These are phyloP conservation scores for Exsudoporus frostii DNA, from an alignment of 768 basidiomycete species.

Conservation along the genomic window DNA sequence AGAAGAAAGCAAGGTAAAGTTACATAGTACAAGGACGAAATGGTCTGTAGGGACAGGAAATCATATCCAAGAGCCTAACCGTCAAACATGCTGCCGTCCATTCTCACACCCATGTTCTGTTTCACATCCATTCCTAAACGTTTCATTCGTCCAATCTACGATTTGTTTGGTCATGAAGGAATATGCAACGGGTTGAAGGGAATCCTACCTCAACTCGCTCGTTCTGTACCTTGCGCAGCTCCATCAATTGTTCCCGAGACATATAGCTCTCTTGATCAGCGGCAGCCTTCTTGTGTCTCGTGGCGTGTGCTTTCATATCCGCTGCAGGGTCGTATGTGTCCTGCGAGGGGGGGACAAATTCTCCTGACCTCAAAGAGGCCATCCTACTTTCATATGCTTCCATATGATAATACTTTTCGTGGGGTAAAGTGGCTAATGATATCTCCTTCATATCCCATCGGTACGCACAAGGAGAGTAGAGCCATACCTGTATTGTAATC, in stretches of 20 bases:
- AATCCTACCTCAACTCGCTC: slow-evolving; percentile 72
- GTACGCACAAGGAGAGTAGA: background rate
- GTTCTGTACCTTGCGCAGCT: slow-evolving; percentile 78
- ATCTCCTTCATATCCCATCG: background rate
- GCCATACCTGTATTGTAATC: slow-evolving; percentile 75
- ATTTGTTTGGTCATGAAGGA: background rate
- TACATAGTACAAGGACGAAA: background rate
- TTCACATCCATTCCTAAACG: slow-evolving; percentile 85
- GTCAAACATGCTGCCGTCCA: slow-evolving; percentile 71
- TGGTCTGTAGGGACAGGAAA: background rate
- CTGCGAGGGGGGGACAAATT: slow-evolving; percentile 67
- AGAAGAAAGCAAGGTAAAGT: background rate
- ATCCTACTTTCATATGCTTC: slow-evolving; percentile 80
- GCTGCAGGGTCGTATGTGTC: slow-evolving; percentile 79
- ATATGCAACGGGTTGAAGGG: background rate
- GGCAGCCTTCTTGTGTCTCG: slow-evolving; percentile 64
- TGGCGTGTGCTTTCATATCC: slow-evolving; percentile 75
- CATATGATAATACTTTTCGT: slow-evolving; percentile 96
- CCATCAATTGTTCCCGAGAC: slow-evolving; percentile 74
- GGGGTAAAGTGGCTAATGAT: slow-evolving; percentile 76
- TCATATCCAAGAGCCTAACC: slow-evolving; percentile 22
- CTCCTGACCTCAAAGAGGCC: slow-evolving; percentile 80
- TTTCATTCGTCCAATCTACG: slow-evolving; percentile 78
- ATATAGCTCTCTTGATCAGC: slow-evolving; percentile 73
- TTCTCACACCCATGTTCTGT: slow-evolving; percentile 80